Percentiles rank a stretch among this genome's conserved stretches.
phyloP scores from a whole-genome alignment of 306 rosid genomes.

The Canavalia gladiata region DNA sequence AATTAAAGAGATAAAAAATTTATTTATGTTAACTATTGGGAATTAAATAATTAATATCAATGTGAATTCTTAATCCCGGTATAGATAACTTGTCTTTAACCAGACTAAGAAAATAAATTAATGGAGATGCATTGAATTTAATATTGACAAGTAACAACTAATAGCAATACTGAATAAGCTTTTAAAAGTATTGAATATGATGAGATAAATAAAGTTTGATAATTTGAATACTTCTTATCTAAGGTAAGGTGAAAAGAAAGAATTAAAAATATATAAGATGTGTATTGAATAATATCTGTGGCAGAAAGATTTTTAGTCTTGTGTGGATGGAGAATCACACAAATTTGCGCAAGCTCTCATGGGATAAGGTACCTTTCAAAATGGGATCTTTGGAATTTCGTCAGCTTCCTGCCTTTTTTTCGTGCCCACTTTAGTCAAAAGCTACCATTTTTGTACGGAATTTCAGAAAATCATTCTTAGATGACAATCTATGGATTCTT shows the following conservation, averaged over 20 bases:
- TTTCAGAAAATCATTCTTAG: conserved; percentile 8
- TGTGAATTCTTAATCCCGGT: background rate
- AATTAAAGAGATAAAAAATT: background rate
- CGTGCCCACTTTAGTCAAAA: background rate
- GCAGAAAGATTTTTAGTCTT: background rate
- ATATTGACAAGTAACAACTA: background rate
- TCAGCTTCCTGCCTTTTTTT: background rate
- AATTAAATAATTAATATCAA: background rate
- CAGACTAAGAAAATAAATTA: background rate
- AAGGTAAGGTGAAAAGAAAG: too few species aligned
- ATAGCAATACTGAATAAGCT: background rate
- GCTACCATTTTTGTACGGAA: conserved; percentile 25
- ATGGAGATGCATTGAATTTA: background rate
- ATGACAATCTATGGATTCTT: background rate
- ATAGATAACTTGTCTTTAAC: background rate
- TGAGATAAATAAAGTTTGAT: too few species aligned
- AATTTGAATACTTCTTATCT: background rate
- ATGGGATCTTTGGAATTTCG: background rate
- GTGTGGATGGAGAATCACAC: background rate
- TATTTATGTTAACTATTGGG: background rate
- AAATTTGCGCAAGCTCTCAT: background rate
- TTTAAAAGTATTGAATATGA: too few species aligned
- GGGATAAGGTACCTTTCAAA: background rate
- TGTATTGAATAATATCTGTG: background rate
- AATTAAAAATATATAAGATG: too few species aligned